Evolutionary conservation across 2,329 filamentous ascomycete genomes (phyloP), one percentile per base, ranked within the genome.

Genomic region (Aspergillaceae sp.): DNA sequence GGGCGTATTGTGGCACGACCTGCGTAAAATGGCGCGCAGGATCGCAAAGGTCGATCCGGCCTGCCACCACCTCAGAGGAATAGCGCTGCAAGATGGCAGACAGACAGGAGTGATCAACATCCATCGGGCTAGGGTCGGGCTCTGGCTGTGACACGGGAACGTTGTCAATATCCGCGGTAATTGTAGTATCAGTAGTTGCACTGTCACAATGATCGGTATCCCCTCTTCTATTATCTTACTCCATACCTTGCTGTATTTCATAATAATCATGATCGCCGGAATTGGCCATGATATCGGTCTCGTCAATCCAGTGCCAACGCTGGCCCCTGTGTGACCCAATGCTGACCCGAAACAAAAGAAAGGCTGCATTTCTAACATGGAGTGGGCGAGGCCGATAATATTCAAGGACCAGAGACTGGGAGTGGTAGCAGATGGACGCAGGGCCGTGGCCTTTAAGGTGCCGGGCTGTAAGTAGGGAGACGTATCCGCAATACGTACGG

Each of bases 91-190:
- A 30, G 27, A 48, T 48, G 19, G 47, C 47, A 10, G 43, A n/a
- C 7, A 41, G 46, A 7, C 46, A 42, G 30, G 32, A 4, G 19
- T 38, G 36, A 28, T 38, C 36, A 38, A 28, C 36, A n/a, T n/a
- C n/a, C 9, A 9, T 32, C 26, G 40, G 28, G 30, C 27, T 32
- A 10, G 40, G 27, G 11, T 41, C 29, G 40, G 40, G 26, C 28
- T 29, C 28, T 30, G 40, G n/a, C 10, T 5, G 35, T 37, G 35
- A 37, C 11, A 94, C 3, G 89, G 86, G 6, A 81, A 94, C 46
- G 80, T 94, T 46, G 66, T 73, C 45, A 66, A 70, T 47, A 65
- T 63, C 36, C 69, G 69, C 36, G 70, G 70, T 10, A 38, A 19
- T 4, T 11, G 19, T 19, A 38, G 27, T 38, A 26, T 38, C 36